Evolutionary conservation across 1,284 basidiomycete species (phyloP).

Genomic region (Ustilago lituana): DNA sequence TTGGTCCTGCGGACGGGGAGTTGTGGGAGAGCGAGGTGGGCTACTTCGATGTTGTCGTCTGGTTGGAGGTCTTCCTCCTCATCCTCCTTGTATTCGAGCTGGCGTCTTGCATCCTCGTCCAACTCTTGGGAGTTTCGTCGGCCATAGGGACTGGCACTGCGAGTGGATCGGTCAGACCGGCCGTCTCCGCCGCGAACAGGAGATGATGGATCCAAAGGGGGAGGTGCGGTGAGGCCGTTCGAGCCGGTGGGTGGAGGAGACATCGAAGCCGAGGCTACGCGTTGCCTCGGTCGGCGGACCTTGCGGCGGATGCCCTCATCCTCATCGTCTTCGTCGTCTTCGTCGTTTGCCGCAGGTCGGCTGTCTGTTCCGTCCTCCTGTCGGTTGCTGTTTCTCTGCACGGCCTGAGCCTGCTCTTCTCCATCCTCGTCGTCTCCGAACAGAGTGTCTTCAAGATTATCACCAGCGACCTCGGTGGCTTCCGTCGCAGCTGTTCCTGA

Average conservation of each 20-base stretch:
- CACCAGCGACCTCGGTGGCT: not conserved
- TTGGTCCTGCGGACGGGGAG: slow-evolving; percentile 61
- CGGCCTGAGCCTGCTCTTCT: slow-evolving; percentile 26
- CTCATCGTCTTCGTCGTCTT: slow-evolving; percentile 46
- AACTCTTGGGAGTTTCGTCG: slow-evolving; percentile 39
- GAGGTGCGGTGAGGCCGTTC: slow-evolving; percentile 24
- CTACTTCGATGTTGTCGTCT: slow-evolving; percentile 73
- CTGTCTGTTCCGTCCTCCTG: not conserved
- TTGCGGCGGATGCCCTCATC: slow-evolving; percentile 36
- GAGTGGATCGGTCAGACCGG: slow-evolving; percentile 30
- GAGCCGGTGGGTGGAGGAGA: slow-evolving; percentile 34
- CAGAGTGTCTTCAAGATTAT: slow-evolving; percentile 43
- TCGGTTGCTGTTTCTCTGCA: slow-evolving; percentile 6
- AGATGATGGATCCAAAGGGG: slow-evolving; percentile 25
- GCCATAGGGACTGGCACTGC: slow-evolving; percentile 34
- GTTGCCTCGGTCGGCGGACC: slow-evolving; percentile 36
- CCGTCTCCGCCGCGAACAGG: slow-evolving; percentile 18
- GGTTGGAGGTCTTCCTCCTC: slow-evolving; percentile 69
- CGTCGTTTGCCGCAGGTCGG: slow-evolving; percentile 3
- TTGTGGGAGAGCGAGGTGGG: slow-evolving; percentile 54
- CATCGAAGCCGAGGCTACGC: slow-evolving; percentile 33
- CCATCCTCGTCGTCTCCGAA: slow-evolving; percentile 54
- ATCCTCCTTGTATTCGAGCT: slow-evolving; percentile 69
- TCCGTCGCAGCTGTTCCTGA: not conserved
- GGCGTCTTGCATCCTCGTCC: slow-evolving; percentile 41